Percentiles rank a stretch among this genome's conserved stretches.
Conservation (phyloP, 2,329 filamentous ascomycete species). For the Cladobotryum protrusum region DNA sequence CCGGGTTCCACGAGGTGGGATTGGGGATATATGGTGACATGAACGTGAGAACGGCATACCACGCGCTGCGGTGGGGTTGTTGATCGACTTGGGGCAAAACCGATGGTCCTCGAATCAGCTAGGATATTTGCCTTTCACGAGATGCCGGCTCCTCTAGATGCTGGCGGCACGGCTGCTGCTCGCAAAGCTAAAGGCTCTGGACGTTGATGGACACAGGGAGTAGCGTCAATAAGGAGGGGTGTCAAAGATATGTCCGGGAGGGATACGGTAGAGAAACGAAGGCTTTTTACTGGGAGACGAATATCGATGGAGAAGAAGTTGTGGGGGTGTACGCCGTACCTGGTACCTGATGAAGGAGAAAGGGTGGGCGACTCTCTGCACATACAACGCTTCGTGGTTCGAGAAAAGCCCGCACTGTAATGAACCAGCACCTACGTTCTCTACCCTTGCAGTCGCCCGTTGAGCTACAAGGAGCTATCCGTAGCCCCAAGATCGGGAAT, state of each 20-base stretch:
- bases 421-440: constrained; percentile 3
- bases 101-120: constrained; percentile 12
- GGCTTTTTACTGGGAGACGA: constrained; percentile 6
- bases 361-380: constrained; percentile 12
- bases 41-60: constrained; percentile 3
- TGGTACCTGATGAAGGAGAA: constrained; percentile 15
- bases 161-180: constrained; percentile 7
- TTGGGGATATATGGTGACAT: constrained; percentile 15
- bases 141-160: constrained; percentile 9
- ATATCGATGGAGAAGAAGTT: constrained; percentile 10
- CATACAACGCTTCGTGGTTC: constrained; percentile 14
- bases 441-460: constrained; percentile 10
- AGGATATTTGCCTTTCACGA: constrained; percentile 11
- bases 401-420: constrained; percentile 15
- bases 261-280: constrained; percentile 9
- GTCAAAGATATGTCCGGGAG: constrained; percentile 11
- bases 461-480: constrained; percentile 13
- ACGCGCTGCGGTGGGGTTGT: constrained; percentile 8
- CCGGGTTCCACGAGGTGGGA: constrained; percentile 13
- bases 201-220: constrained; percentile 7
- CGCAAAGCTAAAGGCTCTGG: constrained; percentile 8
- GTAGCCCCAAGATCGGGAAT: constrained; percentile 12
- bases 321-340: constrained; percentile 13
- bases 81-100: constrained; percentile 7
- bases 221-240: constrained; percentile 10